Conservation (phyloP, 139 green algal species). For the Chlamydomonas applanata region DNA sequence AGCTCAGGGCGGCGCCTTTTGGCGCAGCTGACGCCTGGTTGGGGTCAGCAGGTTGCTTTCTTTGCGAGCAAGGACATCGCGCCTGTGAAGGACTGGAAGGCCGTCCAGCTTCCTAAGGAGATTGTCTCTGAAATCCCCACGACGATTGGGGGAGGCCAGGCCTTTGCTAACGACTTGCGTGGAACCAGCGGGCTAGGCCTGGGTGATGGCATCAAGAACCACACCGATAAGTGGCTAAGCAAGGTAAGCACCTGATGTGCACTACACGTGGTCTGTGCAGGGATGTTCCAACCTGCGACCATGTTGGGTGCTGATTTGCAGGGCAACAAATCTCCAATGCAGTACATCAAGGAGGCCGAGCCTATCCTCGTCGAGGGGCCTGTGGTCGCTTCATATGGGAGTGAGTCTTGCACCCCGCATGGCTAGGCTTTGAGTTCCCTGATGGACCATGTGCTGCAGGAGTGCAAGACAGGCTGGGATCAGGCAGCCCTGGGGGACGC, state of each 20-base stretch:
- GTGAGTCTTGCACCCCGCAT: constrained; percentile 39
- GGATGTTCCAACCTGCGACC: no score
- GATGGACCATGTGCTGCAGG: no score
- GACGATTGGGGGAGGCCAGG: constrained; percentile 16
- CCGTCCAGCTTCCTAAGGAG: constrained; percentile 21
- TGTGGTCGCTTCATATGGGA: constrained; percentile 76
- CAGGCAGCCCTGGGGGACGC: no score
- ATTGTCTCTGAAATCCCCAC: constrained; percentile 21
- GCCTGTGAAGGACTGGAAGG: constrained; percentile 23
- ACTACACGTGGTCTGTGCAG: no score
- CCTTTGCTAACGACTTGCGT: constrained; percentile 24
- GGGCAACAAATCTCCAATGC: constrained; percentile 73
- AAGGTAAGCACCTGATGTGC: no score
- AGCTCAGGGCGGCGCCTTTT: no score
- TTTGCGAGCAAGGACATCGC: neutral
- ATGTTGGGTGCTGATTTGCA: constrained; percentile 19
- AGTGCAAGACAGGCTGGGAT: no score
- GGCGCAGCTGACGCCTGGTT: no score
- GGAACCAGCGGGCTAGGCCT: constrained; percentile 69
- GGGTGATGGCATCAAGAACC: constrained; percentile 73
- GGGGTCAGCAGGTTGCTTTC: constrained; percentile 1
- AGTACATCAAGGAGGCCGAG: constrained; percentile 69
- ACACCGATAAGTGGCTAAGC: constrained; percentile 86
- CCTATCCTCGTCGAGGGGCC: constrained; percentile 79
- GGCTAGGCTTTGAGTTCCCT: no score